These are phyloP conservation scores for Trametes sp. DNA, from an alignment of 1,284 basidiomycete genomes.

Conservation along the genomic window DNA sequence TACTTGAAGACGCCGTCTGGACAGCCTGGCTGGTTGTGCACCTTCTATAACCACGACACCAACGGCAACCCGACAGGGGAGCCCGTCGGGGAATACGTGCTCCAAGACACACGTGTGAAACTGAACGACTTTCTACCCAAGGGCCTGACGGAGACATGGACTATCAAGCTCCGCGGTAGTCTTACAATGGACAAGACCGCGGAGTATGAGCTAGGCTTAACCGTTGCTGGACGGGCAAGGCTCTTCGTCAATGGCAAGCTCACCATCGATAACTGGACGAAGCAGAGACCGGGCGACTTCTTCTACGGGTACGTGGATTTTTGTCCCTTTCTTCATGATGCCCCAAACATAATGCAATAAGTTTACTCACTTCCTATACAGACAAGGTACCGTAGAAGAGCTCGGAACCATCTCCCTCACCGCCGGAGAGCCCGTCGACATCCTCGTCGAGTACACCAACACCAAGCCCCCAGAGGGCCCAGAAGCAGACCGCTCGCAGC, in stretches of 20 bases:
- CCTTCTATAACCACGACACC: slow-evolving; percentile 64
- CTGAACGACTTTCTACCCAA: slow-evolving; percentile 72
- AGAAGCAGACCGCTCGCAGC: slow-evolving; percentile 60
- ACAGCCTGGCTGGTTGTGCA: slow-evolving; percentile 66
- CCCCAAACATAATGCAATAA: neutral
- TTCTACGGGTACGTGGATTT: slow-evolving; percentile 62
- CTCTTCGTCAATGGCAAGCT: slow-evolving; percentile 69
- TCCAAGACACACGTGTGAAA: slow-evolving; percentile 69
- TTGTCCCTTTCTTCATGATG: neutral
- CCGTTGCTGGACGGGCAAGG: slow-evolving; percentile 72
- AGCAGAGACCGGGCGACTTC: slow-evolving; percentile 70
- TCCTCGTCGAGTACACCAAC: slow-evolving; percentile 71
- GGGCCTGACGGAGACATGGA: slow-evolving; percentile 67
- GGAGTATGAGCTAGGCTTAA: slow-evolving; percentile 76
- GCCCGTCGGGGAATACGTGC: slow-evolving; percentile 54
- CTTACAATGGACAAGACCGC: slow-evolving; percentile 58
- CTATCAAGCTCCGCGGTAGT: slow-evolving; percentile 65
- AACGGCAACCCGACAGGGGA: slow-evolving; percentile 50
- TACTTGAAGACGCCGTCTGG: slow-evolving; percentile 56
- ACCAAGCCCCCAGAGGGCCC: slow-evolving; percentile 57
- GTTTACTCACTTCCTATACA: slow-evolving; percentile 26
- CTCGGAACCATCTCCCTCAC: slow-evolving; percentile 54
- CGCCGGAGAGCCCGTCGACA: slow-evolving; percentile 54
- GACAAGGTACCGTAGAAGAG: slow-evolving; percentile 71
- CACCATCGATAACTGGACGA: slow-evolving; percentile 74